Conservation (phyloP, 2,329 filamentous ascomycete species). For the Ambrosiella cleistominuta region DNA sequence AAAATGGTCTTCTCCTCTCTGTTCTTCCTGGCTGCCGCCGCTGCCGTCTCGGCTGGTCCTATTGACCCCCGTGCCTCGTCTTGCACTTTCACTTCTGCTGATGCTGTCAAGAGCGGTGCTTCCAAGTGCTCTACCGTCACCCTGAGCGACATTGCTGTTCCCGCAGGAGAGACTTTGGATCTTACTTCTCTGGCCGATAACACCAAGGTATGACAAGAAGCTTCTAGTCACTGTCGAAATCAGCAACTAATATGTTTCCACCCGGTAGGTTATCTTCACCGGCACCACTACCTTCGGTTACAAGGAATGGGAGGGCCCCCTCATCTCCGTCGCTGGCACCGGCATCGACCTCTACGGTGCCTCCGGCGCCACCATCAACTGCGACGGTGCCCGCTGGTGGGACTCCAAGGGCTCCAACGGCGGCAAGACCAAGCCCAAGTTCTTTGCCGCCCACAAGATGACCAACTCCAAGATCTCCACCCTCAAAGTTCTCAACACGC, state of each 20-base stretch:
- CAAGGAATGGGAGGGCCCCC: constrained; percentile 45
- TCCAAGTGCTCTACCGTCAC: constrained; percentile 34
- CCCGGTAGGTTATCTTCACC: constrained; percentile 34
- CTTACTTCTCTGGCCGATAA: constrained; percentile 33
- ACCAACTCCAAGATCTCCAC: constrained; percentile 22
- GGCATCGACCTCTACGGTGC: constrained; percentile 36
- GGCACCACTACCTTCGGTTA: constrained; percentile 52
- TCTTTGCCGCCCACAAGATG: constrained; percentile 32
- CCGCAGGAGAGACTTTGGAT: constrained; percentile 40
- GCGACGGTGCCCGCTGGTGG: constrained; percentile 41
- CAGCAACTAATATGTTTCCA: constrained; percentile 15
- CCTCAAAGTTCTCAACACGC: constrained; percentile 25
- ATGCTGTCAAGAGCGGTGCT: constrained; percentile 30
- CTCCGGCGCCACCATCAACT: constrained; percentile 33
- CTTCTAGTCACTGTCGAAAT: not conserved
- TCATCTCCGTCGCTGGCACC: constrained; percentile 42
- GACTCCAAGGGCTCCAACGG: constrained; percentile 42
- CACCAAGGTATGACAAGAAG: constrained; percentile 21
- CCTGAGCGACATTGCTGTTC: constrained; percentile 35
- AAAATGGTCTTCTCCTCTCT: constrained; percentile 14
- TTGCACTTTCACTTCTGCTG: constrained; percentile 39
- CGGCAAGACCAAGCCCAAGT: constrained; percentile 45
- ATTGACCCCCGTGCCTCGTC: constrained; percentile 11
- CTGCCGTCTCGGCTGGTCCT: constrained; percentile 15
- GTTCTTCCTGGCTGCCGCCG: constrained; percentile 18